Evolutionary conservation across 1,139 yeast genomes (phyloP), one percentile per base, ranked within the genome.

Genomic region (Blastobotrys illinoisensis): DNA sequence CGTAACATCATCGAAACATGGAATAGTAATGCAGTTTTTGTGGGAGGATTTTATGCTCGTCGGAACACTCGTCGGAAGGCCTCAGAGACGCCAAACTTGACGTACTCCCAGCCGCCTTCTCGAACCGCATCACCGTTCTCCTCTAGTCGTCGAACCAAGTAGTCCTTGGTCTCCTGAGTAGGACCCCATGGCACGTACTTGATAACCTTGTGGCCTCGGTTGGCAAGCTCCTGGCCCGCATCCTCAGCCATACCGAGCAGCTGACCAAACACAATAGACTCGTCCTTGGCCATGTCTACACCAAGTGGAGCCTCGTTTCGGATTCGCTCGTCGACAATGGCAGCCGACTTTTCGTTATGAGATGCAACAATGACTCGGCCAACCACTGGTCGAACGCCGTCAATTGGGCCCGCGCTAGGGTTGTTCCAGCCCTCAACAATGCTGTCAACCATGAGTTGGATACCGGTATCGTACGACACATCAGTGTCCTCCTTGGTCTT

Each of bases 101-200:
- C 63, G 51, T 61, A 62, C 5, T 85, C 85, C 80, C 86, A 83
- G 44, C 97, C 97, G 60, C 88, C 89, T 70, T 88, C 96, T 74
- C 95, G 85, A 7, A 90, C 96, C 13, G 98, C 96, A 71, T 91
- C 97, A 32, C 97, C 97, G 67, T 93, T 93, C 74, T 93, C 99
- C 73, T 91, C 97, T 61, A 93, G 78, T 73, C 99, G 82, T 77
- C 99, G 85, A 60, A 86, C 77, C 62, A 93, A 75, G 69, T 93
- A 93, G 63, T 89, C 96, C 74, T 88, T 89, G 56, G 97, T 90
- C 73, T 93, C 98, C 62, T 82, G 74, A 56, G 96, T 95, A 44
- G 98, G 98, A 9, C 98, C 98, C 97, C 98, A 93, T 16, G 98
- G 96, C 60, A 93, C 97, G 69, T 91, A 93, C 72, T 91, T 91